These are phyloP conservation scores for Nakataea oryzae DNA, from an alignment of 2,329 filamentous ascomycete species.

Conservation along the genomic window DNA sequence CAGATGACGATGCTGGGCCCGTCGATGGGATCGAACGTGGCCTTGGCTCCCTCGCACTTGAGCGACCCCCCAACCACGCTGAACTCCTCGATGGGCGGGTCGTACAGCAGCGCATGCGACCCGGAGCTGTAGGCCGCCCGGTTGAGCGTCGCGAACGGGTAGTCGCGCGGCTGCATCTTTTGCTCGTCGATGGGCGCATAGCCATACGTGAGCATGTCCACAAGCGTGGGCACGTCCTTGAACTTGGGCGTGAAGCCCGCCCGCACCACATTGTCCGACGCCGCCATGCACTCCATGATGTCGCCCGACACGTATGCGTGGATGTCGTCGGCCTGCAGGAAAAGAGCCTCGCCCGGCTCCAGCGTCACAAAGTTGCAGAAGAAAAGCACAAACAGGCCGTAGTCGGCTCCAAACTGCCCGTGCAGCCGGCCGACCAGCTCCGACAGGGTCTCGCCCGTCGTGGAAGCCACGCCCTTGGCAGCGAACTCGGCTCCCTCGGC, in stretches of 20 bases:
- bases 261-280: slow-evolving; percentile 96
- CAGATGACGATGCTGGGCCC: slow-evolving; percentile 92
- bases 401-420: slow-evolving; percentile 76
- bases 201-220: slow-evolving; percentile 86
- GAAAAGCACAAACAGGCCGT: slow-evolving; percentile 91
- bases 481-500: slow-evolving; percentile 65
- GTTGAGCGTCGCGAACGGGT: slow-evolving; percentile 78
- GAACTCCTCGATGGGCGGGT: slow-evolving; percentile 96
- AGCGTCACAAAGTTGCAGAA: slow-evolving; percentile 94
- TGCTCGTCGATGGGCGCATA: slow-evolving; percentile 92
- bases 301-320: slow-evolving; percentile 91
- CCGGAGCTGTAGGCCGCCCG: slow-evolving; percentile 68
- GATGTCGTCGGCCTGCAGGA: slow-evolving; percentile 92
- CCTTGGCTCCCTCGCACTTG: slow-evolving; percentile 62
- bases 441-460: slow-evolving; percentile 58
- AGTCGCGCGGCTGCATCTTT: slow-evolving; percentile 80
- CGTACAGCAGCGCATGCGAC: slow-evolving; percentile 67
- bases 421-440: slow-evolving; percentile 71
- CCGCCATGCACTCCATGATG: slow-evolving; percentile 98
- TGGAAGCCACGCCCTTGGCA: slow-evolving; percentile 56
- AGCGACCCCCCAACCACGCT: slow-evolving; percentile 75
- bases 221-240: slow-evolving; percentile 86
- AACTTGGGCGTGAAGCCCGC: slow-evolving; percentile 98
- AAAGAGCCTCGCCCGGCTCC: slow-evolving; percentile 84
- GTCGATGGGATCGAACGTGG: slow-evolving; percentile 75